These are phyloP conservation scores for Monosporozyma servazzii DNA, from an alignment of 805 yeast species.

Conservation along the genomic window DNA sequence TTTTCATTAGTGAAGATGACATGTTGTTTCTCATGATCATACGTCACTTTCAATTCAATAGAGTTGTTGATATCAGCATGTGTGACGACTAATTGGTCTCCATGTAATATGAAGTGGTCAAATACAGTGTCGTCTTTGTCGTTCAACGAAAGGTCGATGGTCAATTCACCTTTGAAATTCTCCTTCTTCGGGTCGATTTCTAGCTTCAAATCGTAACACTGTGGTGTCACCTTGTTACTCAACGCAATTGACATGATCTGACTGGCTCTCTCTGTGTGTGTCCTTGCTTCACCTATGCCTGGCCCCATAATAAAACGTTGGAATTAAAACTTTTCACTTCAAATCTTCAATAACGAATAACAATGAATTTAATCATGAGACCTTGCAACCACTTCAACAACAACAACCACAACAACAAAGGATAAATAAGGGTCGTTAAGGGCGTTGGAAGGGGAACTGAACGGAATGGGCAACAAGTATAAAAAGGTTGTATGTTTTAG, in stretches of 20 bases:
- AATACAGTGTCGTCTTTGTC: neutral
- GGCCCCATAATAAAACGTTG: neutral
- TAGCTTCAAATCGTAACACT: conserved; percentile 31
- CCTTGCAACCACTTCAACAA: neutral
- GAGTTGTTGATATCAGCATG: conserved; percentile 31
- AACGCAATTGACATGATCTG: neutral
- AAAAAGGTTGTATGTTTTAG: too few species aligned
- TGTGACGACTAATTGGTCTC: conserved; percentile 29
- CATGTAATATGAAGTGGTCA: conserved; percentile 14
- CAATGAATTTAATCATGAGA: neutral
- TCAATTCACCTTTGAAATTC: conserved; percentile 36
- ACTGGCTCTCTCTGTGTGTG: too few species aligned
- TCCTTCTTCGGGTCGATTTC: conserved; percentile 37
- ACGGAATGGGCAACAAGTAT: too few species aligned
- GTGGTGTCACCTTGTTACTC: neutral
- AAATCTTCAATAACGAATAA: neutral
- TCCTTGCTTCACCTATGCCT: too few species aligned
- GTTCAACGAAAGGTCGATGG: conserved; percentile 5
- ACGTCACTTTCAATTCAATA: conserved; percentile 20
- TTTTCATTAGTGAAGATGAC: conserved; percentile 5
- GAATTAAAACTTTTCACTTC: neutral
- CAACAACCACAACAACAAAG: neutral
- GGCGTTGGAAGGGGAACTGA: neutral
- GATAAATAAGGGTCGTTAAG: neutral
- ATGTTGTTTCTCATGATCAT: conserved; percentile 11